Evolutionary conservation across 2,329 filamentous ascomycete genomes (phyloP), one percentile per base, ranked within the genome.

Genomic region (Colletotrichum coccodes): DNA sequence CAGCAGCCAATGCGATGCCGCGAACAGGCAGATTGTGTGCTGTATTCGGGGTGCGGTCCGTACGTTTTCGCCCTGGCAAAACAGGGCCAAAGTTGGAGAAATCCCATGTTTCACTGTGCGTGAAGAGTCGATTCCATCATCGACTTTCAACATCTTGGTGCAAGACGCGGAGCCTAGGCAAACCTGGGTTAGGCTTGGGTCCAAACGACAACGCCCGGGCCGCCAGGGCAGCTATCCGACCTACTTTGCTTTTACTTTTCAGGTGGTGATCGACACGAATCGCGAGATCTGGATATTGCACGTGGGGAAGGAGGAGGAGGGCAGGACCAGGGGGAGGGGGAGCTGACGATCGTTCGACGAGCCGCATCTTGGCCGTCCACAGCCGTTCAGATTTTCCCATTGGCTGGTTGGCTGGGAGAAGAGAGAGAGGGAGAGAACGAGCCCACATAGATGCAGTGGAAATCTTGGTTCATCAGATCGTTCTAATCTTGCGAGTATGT

Each of bases 71-170:
- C 36, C 30, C 26, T 21, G 12, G 21, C 34, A 18, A 46, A 50
- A 44, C 23, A 28, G 61, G 44, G 40, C 32, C 34, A 64, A 50
- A 52, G 26, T 46, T 34, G 18, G 52, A 32, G 53, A 63, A 70
- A 70, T 68, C 58, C 68, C 68, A 70, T 70, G 68, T 70, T 70
- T 70, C 57, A 67, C 46, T 21, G 23, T 47, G 36, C n/a, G 30
- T 11, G 50, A 42, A 60, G 60, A 70, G 60, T 68, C 68, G 60
- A 68, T 70, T 50, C 49, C 64, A 64, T 68, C 64, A 70, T 70
- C 57, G 68, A 68, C 26, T 40, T 28, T 49, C 32, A 23, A 38
- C 21, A 44, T 47, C 32, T 36, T 18, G 42, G 8, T 23, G 30
- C 16, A 34, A 34, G 16, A 47, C 21, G 40, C 9, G 42, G 2